These are phyloP conservation scores for Pichia sp. DNA, from an alignment of 1,139 yeast species.

Conservation along the genomic window DNA sequence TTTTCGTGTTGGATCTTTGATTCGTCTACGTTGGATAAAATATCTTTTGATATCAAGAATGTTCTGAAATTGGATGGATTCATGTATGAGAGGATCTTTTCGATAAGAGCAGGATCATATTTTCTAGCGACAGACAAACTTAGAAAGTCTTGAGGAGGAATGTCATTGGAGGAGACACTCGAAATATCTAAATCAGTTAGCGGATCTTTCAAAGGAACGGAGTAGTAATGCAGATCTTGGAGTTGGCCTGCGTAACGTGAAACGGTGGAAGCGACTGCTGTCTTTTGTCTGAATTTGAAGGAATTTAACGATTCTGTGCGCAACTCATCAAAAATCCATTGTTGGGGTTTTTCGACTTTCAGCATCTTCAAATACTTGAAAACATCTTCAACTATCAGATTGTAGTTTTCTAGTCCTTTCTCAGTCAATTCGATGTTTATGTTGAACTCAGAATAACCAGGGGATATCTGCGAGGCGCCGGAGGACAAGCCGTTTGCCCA, in stretches of 20 bases:
- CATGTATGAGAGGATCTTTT: slow-evolving; percentile 48
- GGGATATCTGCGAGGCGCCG: slow-evolving; percentile 66
- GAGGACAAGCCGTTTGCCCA: slow-evolving; percentile 80
- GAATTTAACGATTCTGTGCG: slow-evolving; percentile 44
- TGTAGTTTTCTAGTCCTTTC: slow-evolving; percentile 62
- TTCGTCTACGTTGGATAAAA: slow-evolving; percentile 32
- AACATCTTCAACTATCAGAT: slow-evolving; percentile 51
- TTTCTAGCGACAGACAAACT: slow-evolving; percentile 50
- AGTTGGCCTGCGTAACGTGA: slow-evolving; percentile 46
- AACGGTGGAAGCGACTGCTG: slow-evolving; percentile 47
- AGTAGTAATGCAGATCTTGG: slow-evolving; percentile 35
- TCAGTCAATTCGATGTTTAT: slow-evolving; percentile 74
- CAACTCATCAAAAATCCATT: slow-evolving; percentile 52
- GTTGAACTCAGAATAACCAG: slow-evolving; percentile 63
- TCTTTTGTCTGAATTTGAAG: slow-evolving; percentile 51
- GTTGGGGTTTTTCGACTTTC: slow-evolving; percentile 51
- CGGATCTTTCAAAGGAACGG: slow-evolving; percentile 67
- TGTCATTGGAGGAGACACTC: slow-evolving; percentile 29
- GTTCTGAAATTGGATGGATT: slow-evolving; percentile 59
- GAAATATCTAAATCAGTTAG: slow-evolving; percentile 24
- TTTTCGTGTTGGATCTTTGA: slow-evolving; percentile 44
- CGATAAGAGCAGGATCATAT: slow-evolving; percentile 54
- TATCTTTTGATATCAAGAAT: slow-evolving; percentile 50
- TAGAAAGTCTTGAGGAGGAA: slow-evolving; percentile 64
- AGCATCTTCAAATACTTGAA: slow-evolving; percentile 74